Conservation (phyloP, 2,329 filamentous ascomycete genomes). For the Neofusicoccum sp. region DNA sequence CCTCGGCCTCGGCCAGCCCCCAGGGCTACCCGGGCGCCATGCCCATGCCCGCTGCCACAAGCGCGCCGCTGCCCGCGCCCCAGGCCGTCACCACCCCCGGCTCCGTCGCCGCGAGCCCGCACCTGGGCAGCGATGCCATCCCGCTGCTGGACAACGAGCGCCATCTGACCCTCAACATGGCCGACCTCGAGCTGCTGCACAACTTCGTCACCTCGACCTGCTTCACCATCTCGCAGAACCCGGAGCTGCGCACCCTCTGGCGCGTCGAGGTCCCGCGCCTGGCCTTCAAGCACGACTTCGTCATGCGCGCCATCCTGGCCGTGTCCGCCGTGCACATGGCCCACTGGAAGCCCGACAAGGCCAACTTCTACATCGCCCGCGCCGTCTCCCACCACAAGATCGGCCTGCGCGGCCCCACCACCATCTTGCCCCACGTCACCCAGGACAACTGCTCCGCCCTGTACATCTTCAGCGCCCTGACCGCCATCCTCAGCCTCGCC, state of each 20-base stretch:
- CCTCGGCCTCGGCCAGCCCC: not conserved
- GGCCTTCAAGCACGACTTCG: slow-evolving; percentile 46
- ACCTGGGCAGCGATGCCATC: not conserved
- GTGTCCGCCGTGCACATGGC: slow-evolving; percentile 49
- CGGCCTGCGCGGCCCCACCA: slow-evolving; percentile 13
- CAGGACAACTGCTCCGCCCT: slow-evolving; percentile 14
- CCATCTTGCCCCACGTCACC: slow-evolving; percentile 10
- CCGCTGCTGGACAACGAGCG: slow-evolving; percentile 3
- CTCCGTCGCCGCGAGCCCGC: not conserved
- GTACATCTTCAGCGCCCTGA: slow-evolving; percentile 19
- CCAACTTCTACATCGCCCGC: slow-evolving; percentile 7
- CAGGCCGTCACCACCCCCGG: not conserved
- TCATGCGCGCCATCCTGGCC: slow-evolving; percentile 48
- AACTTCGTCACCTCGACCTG: slow-evolving; percentile 36
- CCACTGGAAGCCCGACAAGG: slow-evolving; percentile 25
- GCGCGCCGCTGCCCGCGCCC: not conserved
- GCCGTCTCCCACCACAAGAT: slow-evolving; percentile 19
- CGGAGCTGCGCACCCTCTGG: slow-evolving; percentile 28
- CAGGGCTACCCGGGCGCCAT: not conserved
- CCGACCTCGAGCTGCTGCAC: slow-evolving; percentile 35
- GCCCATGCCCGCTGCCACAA: not conserved
- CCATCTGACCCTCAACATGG: slow-evolving; percentile 13
- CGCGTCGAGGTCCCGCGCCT: slow-evolving; percentile 32
- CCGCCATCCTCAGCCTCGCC: slow-evolving; percentile 15
- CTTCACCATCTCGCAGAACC: slow-evolving; percentile 27